Base-by-base conservation (phyloP, 768 basidiomycete genomes). In the Tricholoma sp. region DNA sequence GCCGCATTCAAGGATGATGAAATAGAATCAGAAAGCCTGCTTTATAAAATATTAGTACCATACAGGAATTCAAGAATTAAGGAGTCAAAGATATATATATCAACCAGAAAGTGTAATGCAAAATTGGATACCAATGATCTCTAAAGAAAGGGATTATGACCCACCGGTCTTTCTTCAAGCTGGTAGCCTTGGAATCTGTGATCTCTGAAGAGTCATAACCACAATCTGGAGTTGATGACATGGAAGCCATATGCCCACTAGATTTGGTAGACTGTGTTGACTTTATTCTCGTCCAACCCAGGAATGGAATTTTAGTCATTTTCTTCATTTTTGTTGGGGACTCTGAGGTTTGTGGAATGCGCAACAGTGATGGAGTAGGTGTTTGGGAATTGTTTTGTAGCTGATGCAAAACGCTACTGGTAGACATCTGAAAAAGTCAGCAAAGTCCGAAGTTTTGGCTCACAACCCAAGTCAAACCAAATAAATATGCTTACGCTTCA, bases 381-480 rank as follows among this genome's bases (percentile, higher is more conserved):
- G 39, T 49, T 29, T 55, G 50, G 15, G 57, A 47, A 32, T 57
- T 52, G 29, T 57, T 57, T 12, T 59, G 52, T 4, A 58, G 20
- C 20, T 61, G 62, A 17, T 60, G 65, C 10, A 60, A 44, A 41
- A 4, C 24, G 24, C 56, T 49, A 31, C 64, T 70, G 24, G 69
- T 70, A 59, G 73, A 70, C 57, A 75, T 71, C 54, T 84, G 81
- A 65, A 87, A 63, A 87, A 77, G 32, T 86, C 84, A 20, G 84
- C 74, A 28, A 87, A 60, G 63, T 87, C 86, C 20, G 84, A 76
- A 9, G 82, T 80, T 67, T 80, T 85, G 34, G 77, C 74, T 48
- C 82, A 79, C 36, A 79, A n/a, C n/a, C n/a, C n/a, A n/a, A n/a
- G n/a, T n/a, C n/a, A n/a, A n/a, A n/a, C n/a, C n/a, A n/a, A n/a